phyloP scores from a whole-genome alignment of 805 yeast genomes.

The Candida awuae region DNA sequence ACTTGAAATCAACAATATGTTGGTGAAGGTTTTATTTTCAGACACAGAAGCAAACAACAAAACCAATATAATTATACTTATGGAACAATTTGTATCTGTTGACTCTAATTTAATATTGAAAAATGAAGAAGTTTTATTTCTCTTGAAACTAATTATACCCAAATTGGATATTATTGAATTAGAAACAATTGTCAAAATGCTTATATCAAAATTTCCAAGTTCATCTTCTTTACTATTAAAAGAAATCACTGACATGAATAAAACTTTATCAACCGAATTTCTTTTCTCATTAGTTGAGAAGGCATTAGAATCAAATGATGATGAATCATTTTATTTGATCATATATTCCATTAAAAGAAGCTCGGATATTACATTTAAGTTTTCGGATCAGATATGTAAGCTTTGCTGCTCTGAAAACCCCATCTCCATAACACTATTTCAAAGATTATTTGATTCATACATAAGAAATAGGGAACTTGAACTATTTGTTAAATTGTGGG shows the following conservation, averaged over 20 bases:
- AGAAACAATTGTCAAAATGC: constrained; percentile 40
- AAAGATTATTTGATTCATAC: constrained; percentile 32
- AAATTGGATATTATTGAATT: constrained; percentile 32
- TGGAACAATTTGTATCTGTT: constrained; percentile 27
- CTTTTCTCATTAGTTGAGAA: constrained; percentile 33
- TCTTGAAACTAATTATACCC: constrained; percentile 27
- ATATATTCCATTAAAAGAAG: constrained; percentile 44
- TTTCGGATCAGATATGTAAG: constrained; percentile 29
- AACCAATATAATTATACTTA: constrained; percentile 25
- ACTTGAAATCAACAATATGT: constrained; percentile 13
- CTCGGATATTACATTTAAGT: constrained; percentile 47
- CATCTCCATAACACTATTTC: constrained; percentile 2
- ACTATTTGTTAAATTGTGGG: constrained; percentile 43
- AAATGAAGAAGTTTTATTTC: constrained; percentile 20
- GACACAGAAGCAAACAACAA: constrained; percentile 19
- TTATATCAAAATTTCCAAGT: constrained; percentile 33
- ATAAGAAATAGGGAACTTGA: constrained; percentile 51
- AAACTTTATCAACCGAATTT: constrained; percentile 46
- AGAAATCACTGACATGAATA: constrained; percentile 42
- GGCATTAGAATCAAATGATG: constrained; percentile 17
- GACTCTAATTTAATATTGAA: constrained; percentile 11
- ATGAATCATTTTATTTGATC: constrained; percentile 36
- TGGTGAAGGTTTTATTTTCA: constrained; percentile 24
- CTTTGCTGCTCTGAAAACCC: neutral
- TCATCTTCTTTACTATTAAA: constrained; percentile 38